Percentiles rank a stretch among this genome's conserved stretches.
These are phyloP conservation scores for Claviceps lovelessii DNA, from an alignment of 2,329 filamentous ascomycete genomes.

Conservation along the genomic window DNA sequence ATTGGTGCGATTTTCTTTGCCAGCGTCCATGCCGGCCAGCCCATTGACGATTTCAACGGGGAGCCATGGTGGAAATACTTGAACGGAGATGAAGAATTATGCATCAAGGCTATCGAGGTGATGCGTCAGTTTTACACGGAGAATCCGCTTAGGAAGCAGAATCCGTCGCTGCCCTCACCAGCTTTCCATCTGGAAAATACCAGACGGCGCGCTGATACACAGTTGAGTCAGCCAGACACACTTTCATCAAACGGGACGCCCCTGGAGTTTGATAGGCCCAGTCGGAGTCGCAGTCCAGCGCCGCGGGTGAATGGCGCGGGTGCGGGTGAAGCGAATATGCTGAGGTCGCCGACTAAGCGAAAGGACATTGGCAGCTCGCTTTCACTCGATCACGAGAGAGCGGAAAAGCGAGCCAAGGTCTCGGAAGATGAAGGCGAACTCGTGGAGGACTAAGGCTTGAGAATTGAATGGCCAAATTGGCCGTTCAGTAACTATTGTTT, in stretches of 20 bases:
- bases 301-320: slow-evolving; percentile 26
- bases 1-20: slow-evolving; percentile 79
- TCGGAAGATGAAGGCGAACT: slow-evolving; percentile 37
- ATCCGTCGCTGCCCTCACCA: slow-evolving; percentile 38
- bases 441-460: slow-evolving; percentile 17
- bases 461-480: neutral
- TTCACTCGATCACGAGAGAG: slow-evolving; percentile 19
- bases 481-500: neutral
- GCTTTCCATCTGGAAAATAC: slow-evolving; percentile 43
- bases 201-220: slow-evolving; percentile 31
- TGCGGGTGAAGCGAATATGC: slow-evolving; percentile 5
- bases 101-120: slow-evolving; percentile 58
- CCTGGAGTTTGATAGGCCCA: slow-evolving; percentile 31
- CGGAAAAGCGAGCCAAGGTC: slow-evolving; percentile 29
- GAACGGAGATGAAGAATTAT: slow-evolving; percentile 54
- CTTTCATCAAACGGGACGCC: slow-evolving; percentile 37
- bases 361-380: slow-evolving; percentile 25
- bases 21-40: slow-evolving; percentile 56
- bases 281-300: slow-evolving; percentile 36
- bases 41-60: slow-evolving; percentile 63
- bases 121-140: slow-evolving; percentile 57
- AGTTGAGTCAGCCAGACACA: slow-evolving; percentile 27
- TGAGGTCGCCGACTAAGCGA: slow-evolving; percentile 27
- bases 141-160: slow-evolving; percentile 46
- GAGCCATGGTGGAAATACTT: slow-evolving; percentile 79